Base-by-base conservation (phyloP, 306 rosid genomes). In the Medicago ruthenica region DNA sequence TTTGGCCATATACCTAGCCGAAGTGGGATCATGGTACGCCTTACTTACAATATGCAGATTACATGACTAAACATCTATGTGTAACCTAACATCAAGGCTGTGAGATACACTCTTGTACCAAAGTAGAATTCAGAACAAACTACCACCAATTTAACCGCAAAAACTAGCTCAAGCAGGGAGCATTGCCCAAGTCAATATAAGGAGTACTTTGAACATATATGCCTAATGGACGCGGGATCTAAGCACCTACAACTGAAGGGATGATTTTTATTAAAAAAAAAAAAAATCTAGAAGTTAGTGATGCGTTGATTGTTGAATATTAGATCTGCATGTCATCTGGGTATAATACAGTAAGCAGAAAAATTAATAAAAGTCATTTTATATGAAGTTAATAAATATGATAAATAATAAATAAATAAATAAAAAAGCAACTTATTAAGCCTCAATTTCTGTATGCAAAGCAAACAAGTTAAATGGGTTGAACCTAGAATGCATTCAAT, bases 51-150 rank as follows among this genome's bases (percentile, higher is more conserved):
- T 7, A n/a, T 50, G 20, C n/a, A 50, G 4, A 15, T 50, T 50
- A 50, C 57, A 50, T 6, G 57, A 50, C 57, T 3, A 50, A n/a
- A 50, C 57, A 50, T n/a, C 57, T n/a, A 50, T 50, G 20, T 14
- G 57, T 50, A 50, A 16, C 57, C 57, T 50, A 53, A 53, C 5
- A 53, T 53, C 59, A 53, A 53, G 59, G 24, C 59, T 17, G 59
- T 17, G 59, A 53, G 59, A 53, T 53, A 17, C 8, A 16, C 59
- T 53, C 24, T 16, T 53, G 59, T 16, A 53, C 16, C 58, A 53
- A 53, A 53, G 59, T 53, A 17, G 59, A 53, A 53, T 53, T 53
- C 59, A 53, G 59, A 51, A 17, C 59, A 53, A 16, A 53, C 59
- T 53, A 3, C 1, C 22, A 51, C 9, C 9, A 51, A 51, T 51